Percentiles rank a stretch among this genome's conserved stretches.
phyloP scores from a whole-genome alignment of 1,284 basidiomycete genomes.

The Apiotrichum gracile region DNA sequence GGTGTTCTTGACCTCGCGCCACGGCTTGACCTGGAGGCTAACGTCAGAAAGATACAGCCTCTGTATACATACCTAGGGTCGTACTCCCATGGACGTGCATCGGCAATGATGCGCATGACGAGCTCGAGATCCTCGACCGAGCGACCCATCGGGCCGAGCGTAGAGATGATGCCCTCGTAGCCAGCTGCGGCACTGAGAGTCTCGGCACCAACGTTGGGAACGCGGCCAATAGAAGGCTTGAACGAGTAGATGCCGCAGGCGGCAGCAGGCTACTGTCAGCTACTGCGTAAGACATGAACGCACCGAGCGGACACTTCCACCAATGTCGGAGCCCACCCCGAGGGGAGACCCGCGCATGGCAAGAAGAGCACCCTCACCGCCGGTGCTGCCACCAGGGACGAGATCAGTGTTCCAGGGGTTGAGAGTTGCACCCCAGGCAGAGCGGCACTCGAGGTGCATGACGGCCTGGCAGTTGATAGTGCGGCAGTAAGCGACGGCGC shows the following conservation, averaged over 20 bases:
- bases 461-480: conserved; percentile 21
- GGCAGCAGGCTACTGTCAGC: conserved; percentile 18
- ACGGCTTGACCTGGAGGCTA: not conserved
- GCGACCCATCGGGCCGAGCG: conserved; percentile 39
- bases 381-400: conserved; percentile 42
- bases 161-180: conserved; percentile 32
- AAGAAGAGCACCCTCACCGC: conserved; percentile 48
- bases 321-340: conserved; percentile 64
- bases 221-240: conserved; percentile 34
- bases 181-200: conserved; percentile 15
- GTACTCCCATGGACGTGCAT: conserved; percentile 25
- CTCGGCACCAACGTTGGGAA: conserved; percentile 38
- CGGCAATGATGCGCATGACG: conserved; percentile 35
- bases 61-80: conserved; percentile 5
- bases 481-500: conserved; percentile 20
- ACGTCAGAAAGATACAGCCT: not conserved
- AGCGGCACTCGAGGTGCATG: conserved; percentile 29
- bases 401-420: conserved; percentile 45
- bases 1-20: not conserved
- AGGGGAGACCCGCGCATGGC: conserved; percentile 52
- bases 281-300: not conserved
- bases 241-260: conserved; percentile 40
- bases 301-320: conserved; percentile 57
- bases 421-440: conserved; percentile 36
- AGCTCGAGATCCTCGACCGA: conserved; percentile 36